Percentiles rank a stretch among this genome's conserved stretches.
These are phyloP conservation scores for Plantago lanceolata DNA, from an alignment of 305 asterid genomes.

Conservation along the genomic window DNA sequence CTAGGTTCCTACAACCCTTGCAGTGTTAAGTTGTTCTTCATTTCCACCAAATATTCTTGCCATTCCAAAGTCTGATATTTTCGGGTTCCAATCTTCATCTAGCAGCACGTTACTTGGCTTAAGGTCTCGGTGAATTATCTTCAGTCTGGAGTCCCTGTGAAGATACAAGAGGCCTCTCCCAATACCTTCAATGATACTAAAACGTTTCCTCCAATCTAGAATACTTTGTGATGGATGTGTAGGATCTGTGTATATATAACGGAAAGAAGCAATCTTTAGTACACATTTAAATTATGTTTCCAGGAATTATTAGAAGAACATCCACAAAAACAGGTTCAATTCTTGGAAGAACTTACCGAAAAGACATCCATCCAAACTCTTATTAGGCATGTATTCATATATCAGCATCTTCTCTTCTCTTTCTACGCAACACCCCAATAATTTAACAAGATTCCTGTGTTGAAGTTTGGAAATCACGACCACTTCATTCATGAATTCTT, in stretches of 20 bases:
- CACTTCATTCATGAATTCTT: slow-evolving; percentile 62
- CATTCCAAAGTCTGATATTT: slow-evolving; percentile 58
- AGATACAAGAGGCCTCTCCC: slow-evolving; percentile 53
- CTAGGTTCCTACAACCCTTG: slow-evolving; percentile 54
- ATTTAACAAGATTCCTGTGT: slow-evolving; percentile 51
- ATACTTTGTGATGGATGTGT: slow-evolving; percentile 19
- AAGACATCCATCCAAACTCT: slow-evolving; percentile 46
- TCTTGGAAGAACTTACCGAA: slow-evolving; percentile 33
- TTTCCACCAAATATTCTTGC: slow-evolving; percentile 50
- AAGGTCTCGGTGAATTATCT: slow-evolving; percentile 41
- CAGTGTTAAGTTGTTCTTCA: slow-evolving; percentile 42
- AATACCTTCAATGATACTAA: slow-evolving; percentile 41
- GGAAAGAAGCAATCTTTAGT: background rate
- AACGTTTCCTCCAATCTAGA: slow-evolving; percentile 43
- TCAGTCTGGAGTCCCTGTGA: slow-evolving; percentile 47
- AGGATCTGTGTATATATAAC: no score
- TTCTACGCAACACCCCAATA: slow-evolving; percentile 50
- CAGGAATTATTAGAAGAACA: no score
- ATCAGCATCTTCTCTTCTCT: slow-evolving; percentile 44
- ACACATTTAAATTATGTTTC: no score
- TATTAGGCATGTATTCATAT: slow-evolving; percentile 44
- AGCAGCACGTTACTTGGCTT: slow-evolving; percentile 39
- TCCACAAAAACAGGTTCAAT: background rate
- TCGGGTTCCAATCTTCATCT: slow-evolving; percentile 47
- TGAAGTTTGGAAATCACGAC: slow-evolving; percentile 56